Evolutionary conservation across 495 filamentous ascomycete genomes (phyloP), one percentile per base, ranked within the genome.

Genomic region (Symbiotaphrina buchneri): DNA sequence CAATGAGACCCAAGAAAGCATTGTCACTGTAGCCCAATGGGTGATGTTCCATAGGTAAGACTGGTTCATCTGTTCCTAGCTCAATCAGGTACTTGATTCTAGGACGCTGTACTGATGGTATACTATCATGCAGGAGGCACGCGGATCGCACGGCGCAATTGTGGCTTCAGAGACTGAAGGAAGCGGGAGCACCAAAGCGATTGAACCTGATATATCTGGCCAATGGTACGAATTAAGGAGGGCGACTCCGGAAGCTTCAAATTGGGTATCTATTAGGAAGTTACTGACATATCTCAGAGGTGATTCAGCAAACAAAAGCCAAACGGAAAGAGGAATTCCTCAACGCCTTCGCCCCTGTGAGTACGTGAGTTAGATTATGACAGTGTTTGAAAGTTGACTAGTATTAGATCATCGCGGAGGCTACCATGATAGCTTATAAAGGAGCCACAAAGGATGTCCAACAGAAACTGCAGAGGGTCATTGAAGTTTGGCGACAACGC

Each of bases 21-120:
- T 95, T 42, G 80, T 90, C 28, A 77, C 79, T 28, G 83, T 90
- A 30, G 74, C 83, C 27, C 84, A 94, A 74, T 99, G 90, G 90
- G 78, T 99, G 34, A 82, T 95, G 75, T 99, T 95, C 48, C 83
- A 99, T 54, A 72, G 82, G 84, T 91, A 75, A 42, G 54, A 15
- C 17, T 31, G 25, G 18, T 33, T 39, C 29, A 36, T 34, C 16
- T 33, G 21, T 37, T 43, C 31, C 35, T 32, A 4, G 3, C 2
- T 18, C 18, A 3, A 16, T 28, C 47, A 56, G 26, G 23, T 38
- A 4, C 32, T 33, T 28, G 19, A 11, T 31, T 8, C 16, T 6
- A 18, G 13, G 5, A 22, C 7, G 10, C 20, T 24, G 17, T 6
- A 30, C 25, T 18, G 34, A 28, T 22, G 30, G 31, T 36, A 34